These are phyloP conservation scores for Cubamyces sp. DNA, from an alignment of 768 basidiomycete species.

Conservation along the genomic window DNA sequence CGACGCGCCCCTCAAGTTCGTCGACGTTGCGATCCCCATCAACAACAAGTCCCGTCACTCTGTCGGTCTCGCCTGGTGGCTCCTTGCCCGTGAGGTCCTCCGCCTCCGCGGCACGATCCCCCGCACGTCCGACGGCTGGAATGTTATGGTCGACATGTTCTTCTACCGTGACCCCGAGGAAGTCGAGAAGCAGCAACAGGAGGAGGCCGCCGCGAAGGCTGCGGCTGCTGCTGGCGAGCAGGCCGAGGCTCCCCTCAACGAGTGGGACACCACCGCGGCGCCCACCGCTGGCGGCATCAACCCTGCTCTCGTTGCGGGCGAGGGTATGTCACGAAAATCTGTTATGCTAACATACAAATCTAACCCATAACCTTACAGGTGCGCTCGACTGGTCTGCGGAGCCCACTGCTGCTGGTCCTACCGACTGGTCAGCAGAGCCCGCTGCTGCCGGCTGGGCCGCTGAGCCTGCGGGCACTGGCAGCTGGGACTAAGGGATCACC, in stretches of 20 bases:
- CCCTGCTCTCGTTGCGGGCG: conserved; percentile 70
- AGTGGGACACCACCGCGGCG: conserved; percentile 79
- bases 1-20: conserved; percentile 95
- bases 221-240: conserved; percentile 61
- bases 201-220: conserved; percentile 85
- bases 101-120: conserved; percentile 93
- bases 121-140: conserved; percentile 92
- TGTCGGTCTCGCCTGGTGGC: conserved; percentile 97
- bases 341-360: not conserved
- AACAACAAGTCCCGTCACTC: conserved; percentile 99
- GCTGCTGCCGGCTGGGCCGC: conserved; percentile 37
- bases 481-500: conserved; percentile 33
- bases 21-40: conserved; percentile 97
- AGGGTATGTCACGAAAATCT: conserved; percentile 44
- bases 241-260: conserved; percentile 54
- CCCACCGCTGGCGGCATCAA: conserved; percentile 74
- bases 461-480: conserved; percentile 31
- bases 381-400: conserved; percentile 94
- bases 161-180: conserved; percentile 99
- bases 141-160: conserved; percentile 99
- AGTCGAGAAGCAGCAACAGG: conserved; percentile 96
- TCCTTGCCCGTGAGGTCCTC: conserved; percentile 96
- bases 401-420: conserved; percentile 49
- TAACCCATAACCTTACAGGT: conserved; percentile 41
- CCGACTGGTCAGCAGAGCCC: conserved; percentile 42